Conservation (phyloP, 1,284 basidiomycete genomes). For the Anthracocystis setariae region DNA sequence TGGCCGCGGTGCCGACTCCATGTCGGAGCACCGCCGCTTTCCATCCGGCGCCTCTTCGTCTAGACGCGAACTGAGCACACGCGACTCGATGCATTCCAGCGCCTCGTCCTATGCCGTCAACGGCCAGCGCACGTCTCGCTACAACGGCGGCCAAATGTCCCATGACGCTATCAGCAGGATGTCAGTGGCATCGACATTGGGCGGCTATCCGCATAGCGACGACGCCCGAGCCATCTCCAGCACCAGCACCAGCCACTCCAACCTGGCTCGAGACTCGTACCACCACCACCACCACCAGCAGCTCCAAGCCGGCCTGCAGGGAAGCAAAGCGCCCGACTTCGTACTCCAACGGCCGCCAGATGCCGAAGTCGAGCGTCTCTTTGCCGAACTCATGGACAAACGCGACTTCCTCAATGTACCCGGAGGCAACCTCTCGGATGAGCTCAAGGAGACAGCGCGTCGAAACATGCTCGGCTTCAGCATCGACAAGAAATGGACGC, state of each 20-base stretch:
- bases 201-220: slow-evolving; percentile 13
- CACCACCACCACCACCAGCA: slow-evolving; percentile 9
- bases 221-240: slow-evolving; percentile 9
- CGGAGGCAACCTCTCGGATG: slow-evolving; percentile 59
- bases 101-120: slow-evolving; percentile 22
- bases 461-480: slow-evolving; percentile 64
- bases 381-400: slow-evolving; percentile 66
- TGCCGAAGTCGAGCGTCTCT: slow-evolving; percentile 63
- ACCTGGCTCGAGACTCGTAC: slow-evolving; percentile 29
- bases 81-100: slow-evolving; percentile 41
- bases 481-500: slow-evolving; percentile 87
- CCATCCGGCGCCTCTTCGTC: slow-evolving; percentile 35
- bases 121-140: slow-evolving; percentile 30
- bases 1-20: background rate
- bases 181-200: slow-evolving; percentile 38
- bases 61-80: slow-evolving; percentile 22
- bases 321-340: slow-evolving; percentile 51
- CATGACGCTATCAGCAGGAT: slow-evolving; percentile 30
- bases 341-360: slow-evolving; percentile 53
- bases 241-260: slow-evolving; percentile 26
- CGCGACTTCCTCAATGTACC: slow-evolving; percentile 63
- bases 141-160: slow-evolving; percentile 18
- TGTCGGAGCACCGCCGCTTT: slow-evolving; percentile 35
- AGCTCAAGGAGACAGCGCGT: slow-evolving; percentile 53
- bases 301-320: background rate